Evolutionary conservation across 2,329 filamentous ascomycete species (phyloP), one percentile per base, ranked within the genome.

Genomic region (Neocatenulostroma microsporum): DNA sequence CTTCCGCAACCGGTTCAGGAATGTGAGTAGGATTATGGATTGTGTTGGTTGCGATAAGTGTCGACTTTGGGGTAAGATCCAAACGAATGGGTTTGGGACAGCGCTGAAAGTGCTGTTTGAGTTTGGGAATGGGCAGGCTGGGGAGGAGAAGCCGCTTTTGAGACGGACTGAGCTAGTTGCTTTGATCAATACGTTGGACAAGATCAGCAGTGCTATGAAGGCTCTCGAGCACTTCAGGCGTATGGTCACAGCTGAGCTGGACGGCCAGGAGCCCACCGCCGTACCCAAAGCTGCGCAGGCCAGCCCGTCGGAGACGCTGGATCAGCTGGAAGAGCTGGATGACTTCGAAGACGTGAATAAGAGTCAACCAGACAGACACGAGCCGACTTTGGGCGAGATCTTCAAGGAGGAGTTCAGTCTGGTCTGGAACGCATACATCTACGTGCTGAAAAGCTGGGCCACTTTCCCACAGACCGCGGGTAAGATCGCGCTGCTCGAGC

Each of bases 31-130:
- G 26, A 73, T 96, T 47, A 98, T 98, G 91, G 91, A 98, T 62
- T 98, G 91, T 51, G 89, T 96, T 14, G 91, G 91, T 29, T 98
- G 91, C 62, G 91, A 98, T 67, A 98, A 98, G 67, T 98, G 91
- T 64, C 80, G 91, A 7, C 78, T 98, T 2, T 98, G 91, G 91
- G 91, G 91, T 32, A 98, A 98, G 65, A 67, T 98, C 24, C 91
- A 98, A 65, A 94, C 87, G 1, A 84, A 84, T 10, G 91, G 91
- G 2, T 96, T 95, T 57, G 91, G 91, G 33, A 86, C 91, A 1
- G 91, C 91, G 0, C 68, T 98, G 45, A 98, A 98, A 65, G 82
- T 98, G 4, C 73, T 98, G 2, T 98, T 98, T 54, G 91, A 98
- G 61, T 91, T 87, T 45, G 87, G 94, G 48, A 73, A 80, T 45